phyloP scores from a whole-genome alignment of 164 flowering plant species.

The Vitis cinerea region DNA sequence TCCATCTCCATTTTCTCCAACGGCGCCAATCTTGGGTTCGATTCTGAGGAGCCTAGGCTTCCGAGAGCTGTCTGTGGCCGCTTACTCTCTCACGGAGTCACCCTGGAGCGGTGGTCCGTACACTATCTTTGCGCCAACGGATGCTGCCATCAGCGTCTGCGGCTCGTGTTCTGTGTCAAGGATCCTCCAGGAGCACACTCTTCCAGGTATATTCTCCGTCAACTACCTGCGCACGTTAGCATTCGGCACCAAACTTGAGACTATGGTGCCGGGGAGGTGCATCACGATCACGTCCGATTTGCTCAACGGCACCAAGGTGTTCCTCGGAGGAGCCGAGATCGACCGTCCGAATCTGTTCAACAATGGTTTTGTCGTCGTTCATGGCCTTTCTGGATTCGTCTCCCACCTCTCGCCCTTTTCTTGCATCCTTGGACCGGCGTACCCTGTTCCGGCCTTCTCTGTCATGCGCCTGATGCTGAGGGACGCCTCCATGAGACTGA shows the following conservation, averaged over 20 bases:
- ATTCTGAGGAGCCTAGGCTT: conserved; percentile 48
- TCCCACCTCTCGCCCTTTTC: conserved; percentile 56
- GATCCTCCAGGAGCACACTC: conserved; percentile 60
- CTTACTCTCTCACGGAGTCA: conserved; percentile 33
- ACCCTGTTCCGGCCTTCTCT: conserved; percentile 9
- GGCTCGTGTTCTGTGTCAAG: conserved; percentile 44
- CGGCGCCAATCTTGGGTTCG: conserved; percentile 29
- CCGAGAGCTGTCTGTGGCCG: conserved; percentile 45
- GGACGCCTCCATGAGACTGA: conserved; percentile 47
- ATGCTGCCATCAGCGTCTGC: conserved; percentile 47
- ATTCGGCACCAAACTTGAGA: conserved; percentile 63
- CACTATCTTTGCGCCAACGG: conserved; percentile 65
- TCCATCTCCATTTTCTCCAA: no score
- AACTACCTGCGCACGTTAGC: conserved; percentile 44
- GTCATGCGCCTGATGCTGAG: conserved; percentile 50
- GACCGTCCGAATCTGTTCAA: conserved; percentile 59
- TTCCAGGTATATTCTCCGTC: conserved; percentile 56
- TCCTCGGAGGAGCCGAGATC: conserved; percentile 55
- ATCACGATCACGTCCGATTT: conserved; percentile 45
- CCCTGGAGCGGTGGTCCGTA: conserved; percentile 42
- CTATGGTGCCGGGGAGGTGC: conserved; percentile 57
- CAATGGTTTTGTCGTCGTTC: conserved; percentile 52
- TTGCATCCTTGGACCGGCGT: conserved; percentile 35
- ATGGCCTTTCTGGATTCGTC: conserved; percentile 53
- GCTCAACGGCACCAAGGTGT: conserved; percentile 23